Base-by-base conservation (phyloP, 2,329 filamentous ascomycete species). In the Botrytis pseudocinerea region DNA sequence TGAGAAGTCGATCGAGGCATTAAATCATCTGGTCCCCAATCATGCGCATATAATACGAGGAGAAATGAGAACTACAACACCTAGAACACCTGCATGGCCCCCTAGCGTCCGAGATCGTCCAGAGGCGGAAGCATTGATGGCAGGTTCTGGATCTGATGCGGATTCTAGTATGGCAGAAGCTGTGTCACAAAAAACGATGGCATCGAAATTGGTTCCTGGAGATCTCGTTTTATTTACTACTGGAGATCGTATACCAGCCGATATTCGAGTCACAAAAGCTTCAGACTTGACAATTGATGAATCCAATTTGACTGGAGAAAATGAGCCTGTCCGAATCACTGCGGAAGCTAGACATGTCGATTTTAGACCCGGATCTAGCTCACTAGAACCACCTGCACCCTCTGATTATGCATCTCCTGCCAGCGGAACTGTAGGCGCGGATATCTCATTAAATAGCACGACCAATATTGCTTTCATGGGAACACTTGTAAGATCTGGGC, bases 391-490 rank as follows among this genome's bases (percentile, higher is more conserved):
- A n/a, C 85, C 85, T 59, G 82, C 85, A 54, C 87, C 87, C 25
- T 89, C 89, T 18, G 85, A 87, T 62, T 90, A 89, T 77, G 85
- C 87, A 42, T 88, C 87, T 28, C 85, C 88, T 44, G 88, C 87
- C 46, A 86, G 85, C 74, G 88, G 87, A 16, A 88, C 85, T 65
- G 89, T 87, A 76, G 89, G 86, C 75, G 89, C 88, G 42, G 91
- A 92, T 76, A 88, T 93, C 62, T 87, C 89, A 66, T 84, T 92
- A 69, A 93, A 92, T 75, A 91, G 92, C 71, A 89, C 91, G 78
- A 93, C 92, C 78, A 98, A 99, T 79, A 95, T 99, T 81, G 96
- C 95, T 2, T 98, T 98, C 82, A 98, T 99, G 95, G 96, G 96
- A 42, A 99, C 96, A 4, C 83, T 99, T 76, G 94, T 99, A 48